A percentile compares a stretch with the other conserved stretches of the same genome.
Conservation (phyloP, 176 grass and related monocot species). For the Musa schizocarpa region DNA sequence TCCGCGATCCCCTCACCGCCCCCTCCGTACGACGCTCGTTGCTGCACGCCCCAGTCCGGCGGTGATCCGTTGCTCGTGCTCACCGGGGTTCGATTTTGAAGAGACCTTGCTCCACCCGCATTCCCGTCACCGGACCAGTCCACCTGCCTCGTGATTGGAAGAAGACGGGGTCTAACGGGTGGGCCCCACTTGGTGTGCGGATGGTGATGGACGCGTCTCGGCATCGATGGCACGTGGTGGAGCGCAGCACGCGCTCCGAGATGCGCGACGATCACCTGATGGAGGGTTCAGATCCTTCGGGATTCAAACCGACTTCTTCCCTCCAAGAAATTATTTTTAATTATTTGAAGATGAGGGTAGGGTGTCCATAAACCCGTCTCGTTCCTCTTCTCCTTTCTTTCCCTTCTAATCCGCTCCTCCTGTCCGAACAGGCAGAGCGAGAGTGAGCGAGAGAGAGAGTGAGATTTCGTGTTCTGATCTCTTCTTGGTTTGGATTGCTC, state of each 20-base stretch:
- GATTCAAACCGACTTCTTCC: conserved; percentile 9
- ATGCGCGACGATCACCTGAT: not conserved
- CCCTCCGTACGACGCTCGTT: not conserved
- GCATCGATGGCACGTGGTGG: not conserved
- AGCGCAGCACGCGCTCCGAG: not conserved
- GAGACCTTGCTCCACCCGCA: not conserved
- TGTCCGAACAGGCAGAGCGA: not conserved
- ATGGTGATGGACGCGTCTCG: not conserved
- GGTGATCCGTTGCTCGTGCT: not conserved
- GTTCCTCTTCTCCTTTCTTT: not conserved
- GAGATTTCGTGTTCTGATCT: not conserved
- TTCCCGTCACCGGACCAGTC: too few relatives aligned
- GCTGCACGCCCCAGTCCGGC: too few relatives aligned
- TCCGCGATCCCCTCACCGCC: not conserved
- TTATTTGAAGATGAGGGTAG: conserved; percentile 8
- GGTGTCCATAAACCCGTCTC: not conserved
- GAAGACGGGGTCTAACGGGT: not conserved
- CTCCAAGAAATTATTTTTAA: conserved; percentile 26
- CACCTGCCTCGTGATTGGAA: not conserved
- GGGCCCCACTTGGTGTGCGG: not conserved
- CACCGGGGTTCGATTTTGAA: not conserved
- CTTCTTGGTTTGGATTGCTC: not conserved
- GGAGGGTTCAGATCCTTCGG: not conserved
- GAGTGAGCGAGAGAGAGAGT: not conserved
- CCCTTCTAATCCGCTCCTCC: not conserved